Evolutionary conservation across 1,139 yeast species (phyloP), one percentile per base, ranked within the genome.

Genomic region (Starmera stellimalicola): DNA sequence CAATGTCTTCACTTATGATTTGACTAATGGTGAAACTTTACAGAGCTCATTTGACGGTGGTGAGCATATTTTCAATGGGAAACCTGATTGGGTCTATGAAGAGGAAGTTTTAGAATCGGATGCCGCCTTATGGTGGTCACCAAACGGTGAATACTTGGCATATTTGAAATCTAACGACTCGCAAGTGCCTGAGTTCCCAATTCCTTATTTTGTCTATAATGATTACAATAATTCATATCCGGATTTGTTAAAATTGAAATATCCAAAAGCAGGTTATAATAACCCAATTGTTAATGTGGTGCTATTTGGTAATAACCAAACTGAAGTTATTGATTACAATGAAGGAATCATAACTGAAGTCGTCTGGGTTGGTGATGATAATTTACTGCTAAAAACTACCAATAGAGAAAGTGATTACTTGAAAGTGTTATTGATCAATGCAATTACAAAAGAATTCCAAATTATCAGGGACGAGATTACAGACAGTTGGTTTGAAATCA

Each of bases 11-110:
- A 40, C 79, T 11, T 63, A 68, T 30, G 52, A 63, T 24, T 45
- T 72, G 0, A 59, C 73, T 62, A 45, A 56, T 54, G 35, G 54
- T 52, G 39, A 69, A 60, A 53, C 67, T 55, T 47, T 40, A 1
- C 70, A 63, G 46, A 60, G 84, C 14, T 81, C 95, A 0, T 45
- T 50, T 12, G 87, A 77, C 46, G 97, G 97, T 1, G 73, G 80
- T 18, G 60, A 62, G 1, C 60, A 68, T 34, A 63, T 85, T n/a
- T 82, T 82, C 55, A 87, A 93, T 51, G 99, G 97, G 5, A 81
- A 78, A 41, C 88, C 97, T 0, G 98, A 91, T 50, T 91, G 98
- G 98, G 91, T 91, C 2, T 91, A 91, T 51, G 98, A 91, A 55
- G 99, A 91, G 51, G 98, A 93, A 53, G 87, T 91, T 1, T 60